phyloP scores from a whole-genome alignment of 2,329 filamentous ascomycete genomes.

The Zasmidium citrigriseum region DNA sequence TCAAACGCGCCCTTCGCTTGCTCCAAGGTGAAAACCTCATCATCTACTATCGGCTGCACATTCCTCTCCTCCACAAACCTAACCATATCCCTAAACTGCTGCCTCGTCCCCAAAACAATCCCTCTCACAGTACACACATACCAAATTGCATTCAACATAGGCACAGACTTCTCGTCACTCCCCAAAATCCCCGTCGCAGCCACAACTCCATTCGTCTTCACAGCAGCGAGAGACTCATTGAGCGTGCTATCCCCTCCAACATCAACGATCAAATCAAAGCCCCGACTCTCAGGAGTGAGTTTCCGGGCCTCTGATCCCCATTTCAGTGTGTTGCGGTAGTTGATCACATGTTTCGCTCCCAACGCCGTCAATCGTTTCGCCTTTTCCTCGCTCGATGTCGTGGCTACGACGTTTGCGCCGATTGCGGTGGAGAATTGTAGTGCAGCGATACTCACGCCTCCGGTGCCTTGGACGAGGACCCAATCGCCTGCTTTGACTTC shows the following conservation, averaged over 20 bases:
- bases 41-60: slow-evolving; percentile 34
- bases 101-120: slow-evolving; percentile 18
- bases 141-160: slow-evolving; percentile 17
- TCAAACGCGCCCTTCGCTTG: slow-evolving; percentile 33
- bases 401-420: slow-evolving; percentile 57
- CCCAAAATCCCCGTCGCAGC: slow-evolving; percentile 17
- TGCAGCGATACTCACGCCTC: slow-evolving; percentile 65
- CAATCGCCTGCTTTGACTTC: slow-evolving; percentile 33
- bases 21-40: slow-evolving; percentile 38
- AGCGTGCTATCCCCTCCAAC: slow-evolving; percentile 52
- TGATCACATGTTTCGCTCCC: slow-evolving; percentile 55
- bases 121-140: slow-evolving; percentile 21
- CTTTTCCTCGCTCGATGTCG: slow-evolving; percentile 52
- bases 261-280: slow-evolving; percentile 63
- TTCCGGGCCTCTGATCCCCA: slow-evolving; percentile 53
- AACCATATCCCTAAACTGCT: slow-evolving; percentile 21
- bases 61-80: slow-evolving; percentile 22
- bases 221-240: slow-evolving; percentile 36
- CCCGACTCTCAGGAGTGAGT: slow-evolving; percentile 46
- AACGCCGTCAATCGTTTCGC: slow-evolving; percentile 36
- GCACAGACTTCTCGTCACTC: slow-evolving; percentile 9
- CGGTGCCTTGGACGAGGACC: slow-evolving; percentile 66
- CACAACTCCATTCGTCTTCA: slow-evolving; percentile 41
- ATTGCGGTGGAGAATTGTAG: slow-evolving; percentile 55
- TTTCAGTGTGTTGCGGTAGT: slow-evolving; percentile 50